Base-by-base conservation (phyloP, 2,329 filamentous ascomycete species). In the Pyrenophora teres region DNA sequence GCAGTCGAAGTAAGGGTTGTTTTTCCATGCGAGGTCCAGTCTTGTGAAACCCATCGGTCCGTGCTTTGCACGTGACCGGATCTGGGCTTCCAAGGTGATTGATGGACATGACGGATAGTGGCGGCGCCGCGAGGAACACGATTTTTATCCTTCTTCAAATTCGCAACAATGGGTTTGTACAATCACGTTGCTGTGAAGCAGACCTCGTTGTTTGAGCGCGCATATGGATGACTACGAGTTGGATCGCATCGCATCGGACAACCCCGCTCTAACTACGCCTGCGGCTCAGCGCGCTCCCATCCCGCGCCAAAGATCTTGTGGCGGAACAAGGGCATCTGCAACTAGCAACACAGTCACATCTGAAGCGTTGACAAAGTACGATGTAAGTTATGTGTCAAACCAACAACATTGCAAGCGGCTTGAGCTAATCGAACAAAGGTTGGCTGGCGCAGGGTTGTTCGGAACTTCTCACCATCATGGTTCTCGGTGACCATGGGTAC, bases 401-500 rank as follows among this genome's bases (percentile, higher is more conserved):
- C 13, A 25, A 35, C 7, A 9, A 7, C 25, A 15, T 16, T 13
- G 19, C 27, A 12, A 6, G 19, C n/a, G 18, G 1, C 8, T 4
- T 32, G 13, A 16, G 23, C 41, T 50, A 44, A 52, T 18, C 15
- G n/a, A 32, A 9, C 12, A 12, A 15, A 67, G 67, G 60, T 67
- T 4, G 68, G 68, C 25, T 75, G 72, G 72, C 64, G 72, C 6
- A 62, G 69, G 8, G 63, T 73, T 4, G 67, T 75, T 0, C 55
- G 69, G 9, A 74, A 74, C 49, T 74, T 74, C 48, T 71, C 64
- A 0, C 72, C 70, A 2, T 72, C 70, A 2, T 74, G 70, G 70
- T 74, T 73, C 53, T 63, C 62, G 25, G 63, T 72, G 7, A 74
- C 69, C 0, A 75, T 89, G 86, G 87, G 87, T 23, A 89, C 86